These are phyloP conservation scores for Dendrobium catenatum DNA, from an alignment of 106 monocot species.

Conservation along the genomic window DNA sequence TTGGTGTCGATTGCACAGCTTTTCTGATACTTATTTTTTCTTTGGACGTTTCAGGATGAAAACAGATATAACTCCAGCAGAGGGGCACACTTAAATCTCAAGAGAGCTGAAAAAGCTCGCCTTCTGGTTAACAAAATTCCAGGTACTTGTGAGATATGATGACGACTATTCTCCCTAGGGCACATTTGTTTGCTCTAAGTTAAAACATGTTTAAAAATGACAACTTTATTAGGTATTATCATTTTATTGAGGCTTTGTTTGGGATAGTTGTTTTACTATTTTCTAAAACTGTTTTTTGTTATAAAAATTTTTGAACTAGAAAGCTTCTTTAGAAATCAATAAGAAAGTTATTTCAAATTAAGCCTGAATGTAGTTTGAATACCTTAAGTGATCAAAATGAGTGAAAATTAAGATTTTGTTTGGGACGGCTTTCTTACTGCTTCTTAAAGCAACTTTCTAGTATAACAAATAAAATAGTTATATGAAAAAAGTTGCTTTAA, in stretches of 20 bases:
- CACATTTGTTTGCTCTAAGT: not conserved
- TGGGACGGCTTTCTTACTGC: too few relatives aligned
- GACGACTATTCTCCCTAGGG: not conserved
- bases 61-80: conserved; percentile 74
- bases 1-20: not conserved
- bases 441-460: too few relatives aligned
- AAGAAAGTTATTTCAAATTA: too few relatives aligned
- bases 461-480: too few relatives aligned
- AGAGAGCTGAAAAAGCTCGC: conserved; percentile 79
- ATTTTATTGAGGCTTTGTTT: not conserved
- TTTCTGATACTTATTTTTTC: not conserved
- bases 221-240: not conserved
- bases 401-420: too few relatives aligned
- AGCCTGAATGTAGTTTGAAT: too few relatives aligned
- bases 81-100: conserved; percentile 68
- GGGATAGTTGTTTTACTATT: too few relatives aligned
- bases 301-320: too few relatives aligned
- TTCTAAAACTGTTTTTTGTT: too few relatives aligned
- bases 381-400: too few relatives aligned
- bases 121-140: conserved; percentile 58
- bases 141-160: conserved; percentile 14
- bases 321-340: too few relatives aligned
- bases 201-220: not conserved
- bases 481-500: too few relatives aligned
- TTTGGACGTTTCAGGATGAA: conserved; percentile 39